These are phyloP conservation scores for Plasmodium blacklocki DNA, from an alignment of 169 alveolate genomes.

Conservation along the genomic window DNA sequence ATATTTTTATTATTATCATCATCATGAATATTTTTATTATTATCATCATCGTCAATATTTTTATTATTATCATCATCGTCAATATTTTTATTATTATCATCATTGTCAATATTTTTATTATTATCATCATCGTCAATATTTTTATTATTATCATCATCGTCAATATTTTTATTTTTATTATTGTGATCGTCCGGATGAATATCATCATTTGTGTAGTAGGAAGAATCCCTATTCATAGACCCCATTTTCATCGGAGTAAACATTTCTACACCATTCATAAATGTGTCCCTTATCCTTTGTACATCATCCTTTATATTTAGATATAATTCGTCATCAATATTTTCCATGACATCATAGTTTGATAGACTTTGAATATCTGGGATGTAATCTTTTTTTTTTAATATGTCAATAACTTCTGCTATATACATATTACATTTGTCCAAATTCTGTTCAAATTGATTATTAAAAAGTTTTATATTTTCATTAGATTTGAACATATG, in stretches of 20 bases:
- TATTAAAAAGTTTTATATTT: constrained; percentile 6
- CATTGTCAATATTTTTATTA: no score
- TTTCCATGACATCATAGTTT: neutral
- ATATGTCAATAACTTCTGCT: neutral
- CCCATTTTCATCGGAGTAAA: neutral
- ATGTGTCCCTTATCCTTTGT: neutral
- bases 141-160: no score
- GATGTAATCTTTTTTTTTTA: neutral
- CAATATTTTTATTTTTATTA: no score
- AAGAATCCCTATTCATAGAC: neutral
- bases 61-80: no score
- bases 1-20: no score
- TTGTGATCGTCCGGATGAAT: neutral
- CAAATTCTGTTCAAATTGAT: neutral
- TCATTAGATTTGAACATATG: neutral
- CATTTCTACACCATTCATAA: constrained; percentile 9
- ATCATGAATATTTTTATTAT: no score
- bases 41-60: no score
- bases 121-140: no score
- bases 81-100: no score
- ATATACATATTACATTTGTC: constrained; percentile 15
- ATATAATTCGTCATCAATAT: neutral
- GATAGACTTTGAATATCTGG: neutral
- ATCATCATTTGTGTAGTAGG: neutral
- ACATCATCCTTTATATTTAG: neutral